These are phyloP conservation scores for Leccinum truebloodii DNA, from an alignment of 768 basidiomycete species.

Conservation along the genomic window DNA sequence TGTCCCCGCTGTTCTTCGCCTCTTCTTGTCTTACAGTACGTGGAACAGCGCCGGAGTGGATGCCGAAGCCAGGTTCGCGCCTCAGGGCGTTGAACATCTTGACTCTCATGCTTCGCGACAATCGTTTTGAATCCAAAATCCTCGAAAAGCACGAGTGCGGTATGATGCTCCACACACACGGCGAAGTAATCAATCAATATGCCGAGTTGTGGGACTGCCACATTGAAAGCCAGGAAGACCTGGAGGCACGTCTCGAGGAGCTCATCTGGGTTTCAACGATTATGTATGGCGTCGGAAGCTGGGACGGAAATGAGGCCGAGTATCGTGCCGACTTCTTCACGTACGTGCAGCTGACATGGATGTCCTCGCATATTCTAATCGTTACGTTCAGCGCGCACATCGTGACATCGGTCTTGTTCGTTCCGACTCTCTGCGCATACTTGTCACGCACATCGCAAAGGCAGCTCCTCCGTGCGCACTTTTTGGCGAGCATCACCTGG, in stretches of 20 bases:
- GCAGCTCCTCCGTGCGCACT: conserved; percentile 59
- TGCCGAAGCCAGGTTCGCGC: conserved; percentile 35
- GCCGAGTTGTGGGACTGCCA: conserved; percentile 49
- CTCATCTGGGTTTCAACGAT: conserved; percentile 55
- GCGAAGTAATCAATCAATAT: conserved; percentile 42
- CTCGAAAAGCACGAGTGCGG: conserved; percentile 38
- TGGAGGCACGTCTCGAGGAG: conserved; percentile 60
- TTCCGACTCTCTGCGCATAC: conserved; percentile 49
- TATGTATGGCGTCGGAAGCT: conserved; percentile 56
- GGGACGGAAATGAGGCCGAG: conserved; percentile 26
- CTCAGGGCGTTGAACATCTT: conserved; percentile 50
- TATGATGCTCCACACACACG: conserved; percentile 38
- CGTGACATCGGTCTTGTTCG: conserved; percentile 65
- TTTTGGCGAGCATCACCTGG: conserved; percentile 50
- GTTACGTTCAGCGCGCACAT: conserved; percentile 58
- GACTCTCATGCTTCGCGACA: conserved; percentile 54
- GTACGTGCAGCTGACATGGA: conserved; percentile 43
- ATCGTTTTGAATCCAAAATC: conserved; percentile 31
- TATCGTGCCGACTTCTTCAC: conserved; percentile 69
- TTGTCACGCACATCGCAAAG: conserved; percentile 59
- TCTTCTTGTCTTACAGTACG: conserved; percentile 1
- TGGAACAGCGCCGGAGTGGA: conserved; percentile 23
- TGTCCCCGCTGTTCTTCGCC: not conserved
- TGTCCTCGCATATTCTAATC: conserved; percentile 7
- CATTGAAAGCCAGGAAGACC: conserved; percentile 35